A percentile compares a stretch with the other conserved stretches of the same genome.
phyloP scores from a whole-genome alignment of 2,329 filamentous ascomycete species.

The Aspergillus tamarii region DNA sequence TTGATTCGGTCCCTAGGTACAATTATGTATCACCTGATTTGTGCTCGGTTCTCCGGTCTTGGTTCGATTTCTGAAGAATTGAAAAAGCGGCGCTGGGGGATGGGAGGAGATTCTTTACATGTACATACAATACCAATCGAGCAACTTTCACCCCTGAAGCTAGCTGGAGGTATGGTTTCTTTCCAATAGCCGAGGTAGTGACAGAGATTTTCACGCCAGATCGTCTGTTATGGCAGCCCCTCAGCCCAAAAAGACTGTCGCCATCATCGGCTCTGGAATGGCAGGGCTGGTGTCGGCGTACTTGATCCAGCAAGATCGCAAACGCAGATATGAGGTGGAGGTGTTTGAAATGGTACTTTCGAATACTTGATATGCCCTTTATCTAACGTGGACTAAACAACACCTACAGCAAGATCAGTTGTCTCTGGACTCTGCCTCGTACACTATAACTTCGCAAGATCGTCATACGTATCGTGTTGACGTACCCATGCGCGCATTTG shows the following conservation, averaged over 20 bases:
- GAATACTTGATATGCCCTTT: slow-evolving; percentile 4
- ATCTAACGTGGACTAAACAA: background rate
- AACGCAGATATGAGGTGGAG: slow-evolving; percentile 46
- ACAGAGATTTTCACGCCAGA: background rate
- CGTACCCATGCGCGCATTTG: slow-evolving; percentile 57
- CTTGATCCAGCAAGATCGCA: slow-evolving; percentile 46
- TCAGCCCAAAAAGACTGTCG: slow-evolving; percentile 35
- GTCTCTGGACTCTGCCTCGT: slow-evolving; percentile 51
- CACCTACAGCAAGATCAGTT: slow-evolving; percentile 42
- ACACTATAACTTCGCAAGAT: slow-evolving; percentile 35
- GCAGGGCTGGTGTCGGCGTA: slow-evolving; percentile 53
- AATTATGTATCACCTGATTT: background rate
- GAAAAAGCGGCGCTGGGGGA: background rate
- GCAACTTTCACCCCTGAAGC: background rate
- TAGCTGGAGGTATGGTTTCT: background rate
- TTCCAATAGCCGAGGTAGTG: background rate
- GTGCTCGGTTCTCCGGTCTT: background rate
- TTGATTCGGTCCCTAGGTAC: background rate
- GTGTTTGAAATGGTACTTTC: slow-evolving; percentile 50
- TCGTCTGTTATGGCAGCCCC: background rate
- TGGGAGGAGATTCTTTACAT: background rate
- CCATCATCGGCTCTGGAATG: slow-evolving; percentile 54
- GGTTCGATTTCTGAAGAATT: background rate
- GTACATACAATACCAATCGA: background rate
- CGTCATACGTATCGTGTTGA: slow-evolving; percentile 43